Conservation (phyloP, 139 green algal genomes). For the Chlorella sorokiniana region DNA sequence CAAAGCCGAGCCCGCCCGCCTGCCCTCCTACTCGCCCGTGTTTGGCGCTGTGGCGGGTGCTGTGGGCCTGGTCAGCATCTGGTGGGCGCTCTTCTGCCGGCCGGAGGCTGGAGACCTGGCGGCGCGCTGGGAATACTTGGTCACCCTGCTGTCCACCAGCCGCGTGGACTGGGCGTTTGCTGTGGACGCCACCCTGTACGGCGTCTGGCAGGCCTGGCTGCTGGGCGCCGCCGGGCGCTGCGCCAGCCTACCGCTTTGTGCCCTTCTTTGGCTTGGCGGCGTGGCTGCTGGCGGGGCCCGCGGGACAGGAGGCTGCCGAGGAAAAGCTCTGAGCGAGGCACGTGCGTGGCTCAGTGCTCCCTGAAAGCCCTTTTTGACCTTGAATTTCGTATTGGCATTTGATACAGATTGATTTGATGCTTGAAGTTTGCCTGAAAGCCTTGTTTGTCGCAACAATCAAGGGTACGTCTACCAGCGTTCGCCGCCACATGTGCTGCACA, state of each 20-base stretch:
- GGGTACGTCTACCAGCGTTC: too few relatives aligned
- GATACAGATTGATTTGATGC: too few relatives aligned
- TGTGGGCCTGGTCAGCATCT: slow-evolving; percentile 66
- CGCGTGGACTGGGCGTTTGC: slow-evolving; percentile 85
- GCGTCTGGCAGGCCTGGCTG: slow-evolving; percentile 76
- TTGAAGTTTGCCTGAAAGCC: too few relatives aligned
- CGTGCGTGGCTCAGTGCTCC: too few relatives aligned
- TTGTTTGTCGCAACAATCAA: background rate
- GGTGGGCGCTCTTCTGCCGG: slow-evolving; percentile 63
- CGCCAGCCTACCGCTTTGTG: slow-evolving; percentile 56
- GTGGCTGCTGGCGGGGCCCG: slow-evolving; percentile 57
- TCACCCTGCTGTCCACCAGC: slow-evolving; percentile 43
- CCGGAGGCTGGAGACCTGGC: slow-evolving; percentile 75
- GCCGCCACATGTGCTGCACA: too few relatives aligned
- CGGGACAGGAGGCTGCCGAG: background rate
- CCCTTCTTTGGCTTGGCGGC: slow-evolving; percentile 80
- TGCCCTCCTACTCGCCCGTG: slow-evolving; percentile 36
- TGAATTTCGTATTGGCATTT: too few relatives aligned
- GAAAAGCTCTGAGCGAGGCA: too few relatives aligned
- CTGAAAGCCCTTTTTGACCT: too few relatives aligned
- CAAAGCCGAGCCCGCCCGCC: slow-evolving; percentile 9
- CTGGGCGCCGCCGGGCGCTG: slow-evolving; percentile 54
- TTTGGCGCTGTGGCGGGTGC: slow-evolving; percentile 33
- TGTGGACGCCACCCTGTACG: slow-evolving; percentile 77
- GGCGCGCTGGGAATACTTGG: slow-evolving; percentile 56